Conservation (phyloP, 331 rosid genomes). For the Malus hybrid region DNA sequence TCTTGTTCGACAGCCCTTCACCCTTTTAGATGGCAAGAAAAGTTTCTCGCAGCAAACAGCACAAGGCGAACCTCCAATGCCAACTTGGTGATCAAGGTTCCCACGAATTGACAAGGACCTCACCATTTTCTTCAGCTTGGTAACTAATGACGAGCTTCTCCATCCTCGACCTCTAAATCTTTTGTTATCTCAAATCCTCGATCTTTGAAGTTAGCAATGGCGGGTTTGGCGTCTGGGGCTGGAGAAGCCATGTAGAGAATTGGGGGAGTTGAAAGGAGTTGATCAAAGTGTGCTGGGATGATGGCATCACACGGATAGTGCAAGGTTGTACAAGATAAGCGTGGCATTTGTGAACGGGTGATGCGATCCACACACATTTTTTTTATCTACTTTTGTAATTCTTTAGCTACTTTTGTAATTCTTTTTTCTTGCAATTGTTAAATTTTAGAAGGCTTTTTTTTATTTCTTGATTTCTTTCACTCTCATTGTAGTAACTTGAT, state of each 20-base stretch:
- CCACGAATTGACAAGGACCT: not conserved
- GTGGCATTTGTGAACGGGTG: too few species aligned
- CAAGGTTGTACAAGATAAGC: not conserved
- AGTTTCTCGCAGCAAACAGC: slow-evolving; percentile 27
- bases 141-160: slow-evolving; percentile 10
- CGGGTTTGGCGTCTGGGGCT: too few species aligned
- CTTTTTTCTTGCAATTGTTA: not conserved
- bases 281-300: not conserved
- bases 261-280: not conserved
- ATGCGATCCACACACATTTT: too few species aligned
- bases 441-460: too few species aligned
- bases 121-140: slow-evolving; percentile 21
- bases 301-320: slow-evolving; percentile 16
- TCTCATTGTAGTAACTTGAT: too few species aligned
- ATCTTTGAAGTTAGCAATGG: too few species aligned
- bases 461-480: too few species aligned
- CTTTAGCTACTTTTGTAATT: not conserved
- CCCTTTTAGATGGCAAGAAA: slow-evolving; percentile 13
- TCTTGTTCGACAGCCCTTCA: not conserved
- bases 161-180: not conserved
- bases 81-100: not conserved
- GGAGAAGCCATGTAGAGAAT: not conserved
- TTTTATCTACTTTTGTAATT: too few species aligned
- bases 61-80: not conserved
- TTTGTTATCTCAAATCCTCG: not conserved